phyloP scores from a whole-genome alignment of 345 rosid genomes.

The Combretum micranthum region DNA sequence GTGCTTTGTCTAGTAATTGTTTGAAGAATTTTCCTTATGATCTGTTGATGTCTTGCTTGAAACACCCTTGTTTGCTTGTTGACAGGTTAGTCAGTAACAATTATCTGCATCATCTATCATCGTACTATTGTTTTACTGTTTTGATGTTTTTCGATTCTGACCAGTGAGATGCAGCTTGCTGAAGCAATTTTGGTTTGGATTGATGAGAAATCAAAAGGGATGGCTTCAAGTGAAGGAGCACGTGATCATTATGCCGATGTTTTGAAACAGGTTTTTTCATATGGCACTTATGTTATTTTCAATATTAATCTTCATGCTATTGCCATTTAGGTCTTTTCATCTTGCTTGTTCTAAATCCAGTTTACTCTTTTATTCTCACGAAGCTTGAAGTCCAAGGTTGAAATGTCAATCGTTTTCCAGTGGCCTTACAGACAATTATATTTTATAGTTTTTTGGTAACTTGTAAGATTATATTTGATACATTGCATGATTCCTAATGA shows the following conservation, averaged over 20 bases:
- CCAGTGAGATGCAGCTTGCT: conserved; percentile 74
- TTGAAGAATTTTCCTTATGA: conserved; percentile 46
- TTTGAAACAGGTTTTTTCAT: conserved; percentile 43
- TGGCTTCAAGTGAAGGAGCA: conserved; percentile 15
- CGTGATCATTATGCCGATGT: conserved; percentile 26
- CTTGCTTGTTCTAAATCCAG: too few relatives aligned
- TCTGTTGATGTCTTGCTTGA: conserved; percentile 39
- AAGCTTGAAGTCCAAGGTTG: too few relatives aligned
- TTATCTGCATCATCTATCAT: conserved; percentile 2
- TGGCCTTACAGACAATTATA: too few relatives aligned
- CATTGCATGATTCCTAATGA: too few relatives aligned
- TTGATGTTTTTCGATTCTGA: conserved; percentile 26
- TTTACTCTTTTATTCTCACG: too few relatives aligned
- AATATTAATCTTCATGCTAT: too few relatives aligned
- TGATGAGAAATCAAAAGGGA: conserved; percentile 25
- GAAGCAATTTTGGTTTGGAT: conserved; percentile 64
- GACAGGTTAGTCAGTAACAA: conserved; percentile 37
- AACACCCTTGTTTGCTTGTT: conserved; percentile 55
- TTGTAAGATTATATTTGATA: too few relatives aligned
- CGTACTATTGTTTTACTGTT: conserved; percentile 10
- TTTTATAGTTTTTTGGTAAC: too few relatives aligned
- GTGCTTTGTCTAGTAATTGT: conserved; percentile 31
- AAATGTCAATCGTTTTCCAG: too few relatives aligned
- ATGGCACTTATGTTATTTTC: conserved; percentile 6
- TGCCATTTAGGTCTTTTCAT: too few relatives aligned